These are phyloP conservation scores for Cryoendolithus antarcticus DNA, from an alignment of 2,329 filamentous ascomycete species.

Conservation along the genomic window DNA sequence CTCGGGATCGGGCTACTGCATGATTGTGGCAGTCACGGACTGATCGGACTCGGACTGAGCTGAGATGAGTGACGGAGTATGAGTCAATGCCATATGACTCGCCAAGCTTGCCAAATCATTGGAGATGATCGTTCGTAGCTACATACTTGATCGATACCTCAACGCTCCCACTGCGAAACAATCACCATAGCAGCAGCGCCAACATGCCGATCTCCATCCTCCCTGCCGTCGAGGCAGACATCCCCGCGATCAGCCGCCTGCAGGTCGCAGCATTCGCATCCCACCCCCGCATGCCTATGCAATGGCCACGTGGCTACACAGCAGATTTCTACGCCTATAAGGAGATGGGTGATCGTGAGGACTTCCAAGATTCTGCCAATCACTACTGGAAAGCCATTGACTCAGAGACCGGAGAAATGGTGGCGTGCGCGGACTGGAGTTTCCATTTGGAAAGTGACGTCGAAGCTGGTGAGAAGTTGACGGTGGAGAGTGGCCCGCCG, in stretches of 20 bases:
- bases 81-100: no score
- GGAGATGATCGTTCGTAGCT: no score
- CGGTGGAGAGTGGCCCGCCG: conserved; percentile 8
- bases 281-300: conserved; percentile 15
- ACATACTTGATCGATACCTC: no score
- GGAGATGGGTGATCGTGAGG: conserved; percentile 5
- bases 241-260: conserved; percentile 11
- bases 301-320: conserved; percentile 15
- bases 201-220: conserved; percentile 11
- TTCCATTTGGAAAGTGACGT: conserved; percentile 4
- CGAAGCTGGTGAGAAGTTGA: conserved; percentile 3
- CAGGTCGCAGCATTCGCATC: conserved; percentile 15
- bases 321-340: conserved; percentile 15
- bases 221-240: conserved; percentile 10
- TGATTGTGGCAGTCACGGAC: neutral
- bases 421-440: conserved; percentile 2
- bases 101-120: no score
- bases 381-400: conserved; percentile 2
- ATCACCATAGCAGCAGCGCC: no score
- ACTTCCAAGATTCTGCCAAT: neutral
- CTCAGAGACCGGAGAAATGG: neutral
- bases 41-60: neutral
- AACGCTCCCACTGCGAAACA: no score
- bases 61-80: no score
- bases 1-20: neutral